Evolutionary conservation across 371 early-diverging fungal species (phyloP).

Genomic region (Circinella umbellata): DNA sequence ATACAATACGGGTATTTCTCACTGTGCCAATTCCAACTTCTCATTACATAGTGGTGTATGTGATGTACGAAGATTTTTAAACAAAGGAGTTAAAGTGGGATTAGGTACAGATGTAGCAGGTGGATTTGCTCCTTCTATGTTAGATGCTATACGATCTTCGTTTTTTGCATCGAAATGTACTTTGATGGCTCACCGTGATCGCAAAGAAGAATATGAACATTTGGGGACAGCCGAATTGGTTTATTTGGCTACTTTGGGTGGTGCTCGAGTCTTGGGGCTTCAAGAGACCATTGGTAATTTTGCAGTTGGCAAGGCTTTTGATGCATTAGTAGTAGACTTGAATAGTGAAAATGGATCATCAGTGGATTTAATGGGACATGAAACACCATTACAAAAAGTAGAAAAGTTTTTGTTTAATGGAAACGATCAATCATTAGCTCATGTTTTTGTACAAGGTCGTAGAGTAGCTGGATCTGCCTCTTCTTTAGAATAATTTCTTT

Average conservation of each 20-base stretch:
- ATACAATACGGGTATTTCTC: slow-evolving; percentile 76
- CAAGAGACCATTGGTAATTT: slow-evolving; percentile 82
- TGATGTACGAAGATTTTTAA: slow-evolving; percentile 77
- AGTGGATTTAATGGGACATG: slow-evolving; percentile 58
- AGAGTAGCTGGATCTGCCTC: slow-evolving; percentile 36
- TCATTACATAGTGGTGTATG: slow-evolving; percentile 81
- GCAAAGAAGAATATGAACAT: slow-evolving; percentile 25
- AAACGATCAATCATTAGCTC: slow-evolving; percentile 58
- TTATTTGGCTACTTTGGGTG: slow-evolving; percentile 90
- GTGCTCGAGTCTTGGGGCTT: slow-evolving; percentile 80
- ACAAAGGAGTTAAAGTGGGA: slow-evolving; percentile 79
- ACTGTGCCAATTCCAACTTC: slow-evolving; percentile 94
- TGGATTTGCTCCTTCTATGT: slow-evolving; percentile 82
- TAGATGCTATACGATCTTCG: slow-evolving; percentile 85
- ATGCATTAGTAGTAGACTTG: slow-evolving; percentile 84
- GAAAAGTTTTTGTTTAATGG: slow-evolving; percentile 75
- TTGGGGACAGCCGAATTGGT: slow-evolving; percentile 66
- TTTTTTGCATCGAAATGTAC: slow-evolving; percentile 71
- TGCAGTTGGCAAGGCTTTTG: slow-evolving; percentile 83
- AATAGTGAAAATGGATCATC: slow-evolving; percentile 22
- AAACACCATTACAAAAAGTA: slow-evolving; percentile 43
- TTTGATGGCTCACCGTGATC: slow-evolving; percentile 44
- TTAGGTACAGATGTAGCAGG: slow-evolving; percentile 94
- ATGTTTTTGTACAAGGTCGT: slow-evolving; percentile 67
- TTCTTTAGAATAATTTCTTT: neutral